Conservation (phyloP, 345 rosid species). For the Isatis tinctoria region DNA sequence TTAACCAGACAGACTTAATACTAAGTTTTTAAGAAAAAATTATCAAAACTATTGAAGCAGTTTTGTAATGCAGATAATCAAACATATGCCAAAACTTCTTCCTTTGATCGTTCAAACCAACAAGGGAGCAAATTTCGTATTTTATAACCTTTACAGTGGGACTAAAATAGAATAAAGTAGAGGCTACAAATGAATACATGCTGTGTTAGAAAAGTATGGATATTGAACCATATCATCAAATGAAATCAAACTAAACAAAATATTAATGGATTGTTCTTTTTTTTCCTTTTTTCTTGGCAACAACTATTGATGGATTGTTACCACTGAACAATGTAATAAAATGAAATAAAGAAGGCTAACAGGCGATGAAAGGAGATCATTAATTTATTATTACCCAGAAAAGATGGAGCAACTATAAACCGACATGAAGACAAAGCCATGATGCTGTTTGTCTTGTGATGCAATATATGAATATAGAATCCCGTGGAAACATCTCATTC, state of each 20-base stretch:
- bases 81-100: background rate
- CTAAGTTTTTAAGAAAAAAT: background rate
- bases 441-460: constrained; percentile 34
- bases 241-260: background rate
- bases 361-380: background rate
- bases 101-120: background rate
- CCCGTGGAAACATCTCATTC: constrained; percentile 29
- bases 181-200: background rate
- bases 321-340: background rate
- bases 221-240: background rate
- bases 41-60: background rate
- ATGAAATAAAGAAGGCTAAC: background rate
- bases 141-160: background rate
- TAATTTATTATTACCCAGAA: constrained; percentile 7
- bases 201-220: background rate
- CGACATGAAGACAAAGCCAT: constrained; percentile 35
- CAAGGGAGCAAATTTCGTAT: background rate
- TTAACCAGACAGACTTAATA: background rate
- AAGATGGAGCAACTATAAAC: constrained; percentile 26
- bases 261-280: no score
- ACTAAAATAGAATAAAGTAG: background rate
- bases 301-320: background rate
- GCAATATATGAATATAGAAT: constrained; percentile 13
- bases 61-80: background rate
- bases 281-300: no score